These are phyloP conservation scores for Epichloe gansuensis DNA, from an alignment of 2,329 filamentous ascomycete genomes.

Conservation along the genomic window DNA sequence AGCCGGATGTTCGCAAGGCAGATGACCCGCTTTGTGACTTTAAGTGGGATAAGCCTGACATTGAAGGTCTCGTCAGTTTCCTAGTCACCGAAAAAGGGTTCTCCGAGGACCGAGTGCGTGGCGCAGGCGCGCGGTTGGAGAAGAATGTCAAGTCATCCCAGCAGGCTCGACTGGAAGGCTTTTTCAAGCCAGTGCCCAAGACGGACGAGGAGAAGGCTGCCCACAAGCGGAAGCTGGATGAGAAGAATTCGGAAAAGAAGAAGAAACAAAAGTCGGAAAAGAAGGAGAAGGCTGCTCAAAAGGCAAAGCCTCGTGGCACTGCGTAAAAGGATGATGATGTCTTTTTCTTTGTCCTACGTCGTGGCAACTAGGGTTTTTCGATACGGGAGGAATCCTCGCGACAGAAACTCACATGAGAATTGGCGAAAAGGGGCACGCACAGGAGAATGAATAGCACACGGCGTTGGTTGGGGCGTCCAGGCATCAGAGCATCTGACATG, in stretches of 20 bases:
- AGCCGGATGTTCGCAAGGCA: slow-evolving; percentile 75
- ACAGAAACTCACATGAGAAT: too few species aligned
- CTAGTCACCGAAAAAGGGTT: slow-evolving; percentile 92
- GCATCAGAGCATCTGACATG: too few species aligned
- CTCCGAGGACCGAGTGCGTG: slow-evolving; percentile 83
- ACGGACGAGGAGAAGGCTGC: slow-evolving; percentile 73
- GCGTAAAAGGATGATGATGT: slow-evolving; percentile 17
- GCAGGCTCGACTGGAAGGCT: slow-evolving; percentile 84
- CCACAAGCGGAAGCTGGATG: slow-evolving; percentile 86
- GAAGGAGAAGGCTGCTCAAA: slow-evolving; percentile 87
- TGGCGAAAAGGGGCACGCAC: too few species aligned
- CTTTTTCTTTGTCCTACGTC: neutral
- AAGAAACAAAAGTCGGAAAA: slow-evolving; percentile 92
- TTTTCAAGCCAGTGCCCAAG: slow-evolving; percentile 89
- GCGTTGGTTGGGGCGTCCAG: too few species aligned
- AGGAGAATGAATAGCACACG: too few species aligned
- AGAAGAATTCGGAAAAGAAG: slow-evolving; percentile 83
- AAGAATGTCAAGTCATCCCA: slow-evolving; percentile 89
- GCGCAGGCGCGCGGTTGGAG: slow-evolving; percentile 61
- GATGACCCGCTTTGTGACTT: slow-evolving; percentile 86
- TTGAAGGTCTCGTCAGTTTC: slow-evolving; percentile 80
- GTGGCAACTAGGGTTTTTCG: too few species aligned
- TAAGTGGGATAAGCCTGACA: slow-evolving; percentile 91
- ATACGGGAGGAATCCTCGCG: too few species aligned
- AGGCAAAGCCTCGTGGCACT: slow-evolving; percentile 68